A percentile compares a stretch with the other conserved stretches of the same genome.
Evolutionary conservation across 2,329 filamentous ascomycete species (phyloP).

Genomic region (Myrmaecium sp.): DNA sequence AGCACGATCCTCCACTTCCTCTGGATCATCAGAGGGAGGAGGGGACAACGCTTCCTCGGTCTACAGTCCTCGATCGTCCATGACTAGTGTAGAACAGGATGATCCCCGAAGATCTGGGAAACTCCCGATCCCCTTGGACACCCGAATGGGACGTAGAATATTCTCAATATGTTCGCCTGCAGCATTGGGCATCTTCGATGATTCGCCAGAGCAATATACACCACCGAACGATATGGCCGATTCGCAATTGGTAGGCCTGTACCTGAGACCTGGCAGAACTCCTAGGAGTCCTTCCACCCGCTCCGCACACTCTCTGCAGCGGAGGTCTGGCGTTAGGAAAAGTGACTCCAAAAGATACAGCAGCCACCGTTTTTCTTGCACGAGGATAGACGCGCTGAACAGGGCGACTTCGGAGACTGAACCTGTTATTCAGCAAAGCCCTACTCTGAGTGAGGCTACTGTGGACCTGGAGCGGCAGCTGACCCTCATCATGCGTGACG

Average conservation of each 20-base stretch:
- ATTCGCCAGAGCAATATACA: conserved; percentile 3
- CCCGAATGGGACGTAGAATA: conserved; percentile 7
- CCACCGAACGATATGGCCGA: not conserved
- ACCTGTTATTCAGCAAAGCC: conserved; percentile 13
- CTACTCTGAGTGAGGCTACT: conserved; percentile 31
- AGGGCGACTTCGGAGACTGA: not conserved
- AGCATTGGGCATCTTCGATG: conserved; percentile 12
- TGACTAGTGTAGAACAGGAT: conserved; percentile 21
- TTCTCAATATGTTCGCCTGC: conserved; percentile 10
- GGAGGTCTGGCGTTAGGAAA: not conserved
- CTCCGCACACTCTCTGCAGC: not conserved
- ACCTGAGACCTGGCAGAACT: no score
- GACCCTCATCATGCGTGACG: conserved; percentile 6
- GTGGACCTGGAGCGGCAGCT: conserved; percentile 13
- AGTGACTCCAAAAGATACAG: conserved; percentile 1
- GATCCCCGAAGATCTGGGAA: conserved; percentile 10
- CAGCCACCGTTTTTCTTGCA: no score
- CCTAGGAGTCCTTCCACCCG: no score
- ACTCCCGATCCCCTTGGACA: conserved; percentile 6
- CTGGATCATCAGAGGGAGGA: conserved; percentile 12
- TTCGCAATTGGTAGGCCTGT: no score
- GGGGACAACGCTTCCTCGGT: conserved; percentile 21
- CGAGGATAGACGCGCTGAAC: conserved; percentile 1
- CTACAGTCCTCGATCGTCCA: conserved; percentile 22
- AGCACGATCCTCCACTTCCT: conserved; percentile 18